Base-by-base conservation (phyloP, 371 early-diverging fungal genomes). In the Lichtheimia ornata region DNA sequence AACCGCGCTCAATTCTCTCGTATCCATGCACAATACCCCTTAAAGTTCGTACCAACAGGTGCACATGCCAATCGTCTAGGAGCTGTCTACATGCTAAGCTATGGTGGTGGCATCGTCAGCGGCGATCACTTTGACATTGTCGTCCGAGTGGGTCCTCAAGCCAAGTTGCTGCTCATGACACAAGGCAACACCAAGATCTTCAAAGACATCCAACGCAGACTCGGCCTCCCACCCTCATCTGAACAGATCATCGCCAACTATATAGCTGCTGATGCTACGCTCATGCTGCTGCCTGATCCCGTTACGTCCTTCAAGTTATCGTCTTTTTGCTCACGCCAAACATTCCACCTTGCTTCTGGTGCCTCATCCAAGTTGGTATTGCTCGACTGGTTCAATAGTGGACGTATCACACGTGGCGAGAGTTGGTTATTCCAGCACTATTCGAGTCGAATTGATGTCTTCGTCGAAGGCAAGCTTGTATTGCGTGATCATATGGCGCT, bases 371-470 rank as follows among this genome's bases (percentile, higher is more conserved):
- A 86, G 17, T 59, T 91, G 4, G 76, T 92, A 0, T 58, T 91
- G 14, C 67, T 93, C 50, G 94, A 94, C 62, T 94, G 94, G 92
- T 86, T 91, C 67, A 91, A 91, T 2, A 84, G 89, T 57, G 94
- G 94, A 2, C 66, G 94, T 45, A 72, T 81, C 63, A 81, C 84
- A 5, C 65, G 90, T 0, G 92, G 92, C 17, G 94, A 94, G 59
- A 68, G 62, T 12, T 94, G 92, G 92, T 70, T 74, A 13, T 92
- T 91, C 64, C 66, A 79, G 4, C 73, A 77, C 47, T 93, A 91
- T 76, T 72, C 81, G 27, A 85, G 86, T 55, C 73, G 77, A 11
- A 89, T 88, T 55, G 79, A 83, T 49, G 69, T 91, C 5, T 62
- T 60, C n/a, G 53, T 84, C 2, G 75, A 53, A n/a, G 61, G 51